These are phyloP conservation scores for Punica granatum DNA, from an alignment of 345 rosid genomes.

Conservation along the genomic window DNA sequence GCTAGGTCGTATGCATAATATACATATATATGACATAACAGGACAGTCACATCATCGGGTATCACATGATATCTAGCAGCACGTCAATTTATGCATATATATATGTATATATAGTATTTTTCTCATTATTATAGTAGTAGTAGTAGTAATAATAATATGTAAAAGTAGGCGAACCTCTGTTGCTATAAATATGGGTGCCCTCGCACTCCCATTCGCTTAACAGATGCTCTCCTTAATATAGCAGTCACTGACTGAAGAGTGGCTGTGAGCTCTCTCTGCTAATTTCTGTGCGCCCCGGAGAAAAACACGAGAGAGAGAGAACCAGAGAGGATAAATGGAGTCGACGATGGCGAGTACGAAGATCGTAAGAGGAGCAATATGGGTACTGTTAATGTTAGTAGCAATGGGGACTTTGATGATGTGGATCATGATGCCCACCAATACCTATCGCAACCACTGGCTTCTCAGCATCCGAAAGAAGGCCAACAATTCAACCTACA, in stretches of 20 bases:
- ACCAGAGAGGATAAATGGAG: neutral
- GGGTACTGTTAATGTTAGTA: constrained; percentile 26
- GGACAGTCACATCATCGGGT: too few relatives aligned
- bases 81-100: too few relatives aligned
- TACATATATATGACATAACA: too few relatives aligned
- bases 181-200: neutral
- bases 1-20: too few relatives aligned
- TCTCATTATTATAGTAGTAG: too few relatives aligned
- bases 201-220: neutral
- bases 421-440: constrained; percentile 67
- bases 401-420: constrained; percentile 46
- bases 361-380: constrained; percentile 22
- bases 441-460: constrained; percentile 38
- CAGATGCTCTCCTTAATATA: neutral
- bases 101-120: too few relatives aligned
- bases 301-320: neutral
- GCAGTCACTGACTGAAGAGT: neutral
- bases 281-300: neutral
- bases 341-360: neutral
- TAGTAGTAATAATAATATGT: too few relatives aligned
- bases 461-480: constrained; percentile 25
- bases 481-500: constrained; percentile 29
- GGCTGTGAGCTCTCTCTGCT: neutral
- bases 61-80: too few relatives aligned
- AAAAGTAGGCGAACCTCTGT: too few relatives aligned